These are phyloP conservation scores for Neospermospora avenae DNA, from an alignment of 2,329 filamentous ascomycete genomes.

Conservation along the genomic window DNA sequence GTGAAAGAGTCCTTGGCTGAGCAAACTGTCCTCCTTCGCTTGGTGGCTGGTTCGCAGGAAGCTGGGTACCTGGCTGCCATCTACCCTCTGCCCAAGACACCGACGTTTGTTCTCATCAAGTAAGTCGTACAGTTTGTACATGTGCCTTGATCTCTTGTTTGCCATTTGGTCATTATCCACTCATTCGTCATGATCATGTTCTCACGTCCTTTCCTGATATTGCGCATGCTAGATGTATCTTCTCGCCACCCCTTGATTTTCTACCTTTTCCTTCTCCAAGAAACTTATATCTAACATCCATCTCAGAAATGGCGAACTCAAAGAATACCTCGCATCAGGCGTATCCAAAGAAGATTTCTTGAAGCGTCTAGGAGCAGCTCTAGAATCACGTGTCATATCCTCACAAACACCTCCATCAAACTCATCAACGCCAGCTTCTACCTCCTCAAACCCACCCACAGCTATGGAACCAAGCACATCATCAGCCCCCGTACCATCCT, in stretches of 20 bases:
- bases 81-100: conserved; percentile 75
- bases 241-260: background rate
- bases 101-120: conserved; percentile 76
- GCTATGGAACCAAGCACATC: background rate
- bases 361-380: conserved; percentile 47
- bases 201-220: background rate
- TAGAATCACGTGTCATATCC: conserved; percentile 18
- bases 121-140: conserved; percentile 38
- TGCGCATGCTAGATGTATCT: background rate
- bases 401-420: conserved; percentile 4
- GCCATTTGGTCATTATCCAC: background rate
- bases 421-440: conserved; percentile 2
- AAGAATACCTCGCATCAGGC: conserved; percentile 70
- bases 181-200: background rate
- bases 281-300: conserved; percentile 5
- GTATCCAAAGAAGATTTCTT: conserved; percentile 64
- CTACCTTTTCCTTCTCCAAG: background rate
- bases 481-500: background rate
- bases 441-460: background rate
- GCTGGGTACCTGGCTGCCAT: conserved; percentile 79
- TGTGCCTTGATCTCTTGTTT: background rate
- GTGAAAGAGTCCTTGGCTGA: conserved; percentile 53
- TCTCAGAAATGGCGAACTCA: conserved; percentile 67
- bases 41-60: conserved; percentile 72
- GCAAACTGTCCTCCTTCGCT: conserved; percentile 66